Conservation (phyloP, 768 basidiomycete species). For the Termitomyces sp. region DNA sequence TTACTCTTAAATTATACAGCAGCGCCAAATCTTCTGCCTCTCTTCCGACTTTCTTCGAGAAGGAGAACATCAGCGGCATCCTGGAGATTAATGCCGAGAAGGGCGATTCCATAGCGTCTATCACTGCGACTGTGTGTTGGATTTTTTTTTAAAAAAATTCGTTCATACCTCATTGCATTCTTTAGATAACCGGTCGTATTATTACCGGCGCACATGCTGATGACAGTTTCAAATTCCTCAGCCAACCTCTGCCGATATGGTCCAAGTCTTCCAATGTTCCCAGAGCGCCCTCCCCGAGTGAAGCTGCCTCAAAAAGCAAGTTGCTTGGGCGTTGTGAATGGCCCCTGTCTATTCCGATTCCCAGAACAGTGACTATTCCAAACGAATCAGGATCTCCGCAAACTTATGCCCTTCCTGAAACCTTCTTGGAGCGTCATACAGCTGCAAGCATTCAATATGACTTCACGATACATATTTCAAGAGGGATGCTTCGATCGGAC, state of each 20-base stretch:
- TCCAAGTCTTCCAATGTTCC: slow-evolving; percentile 38
- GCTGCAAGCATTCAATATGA: slow-evolving; percentile 50
- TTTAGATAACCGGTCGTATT: slow-evolving; percentile 47
- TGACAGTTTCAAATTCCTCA: slow-evolving; percentile 43
- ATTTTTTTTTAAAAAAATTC: not conserved
- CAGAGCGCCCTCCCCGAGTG: slow-evolving; percentile 38
- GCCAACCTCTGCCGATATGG: slow-evolving; percentile 43
- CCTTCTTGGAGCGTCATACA: slow-evolving; percentile 48
- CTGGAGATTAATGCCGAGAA: slow-evolving; percentile 45
- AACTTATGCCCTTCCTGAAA: slow-evolving; percentile 44
- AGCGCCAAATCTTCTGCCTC: slow-evolving; percentile 51
- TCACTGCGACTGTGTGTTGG: slow-evolving; percentile 36
- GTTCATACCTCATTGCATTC: not conserved
- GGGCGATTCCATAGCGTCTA: slow-evolving; percentile 49
- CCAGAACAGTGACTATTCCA: slow-evolving; percentile 37
- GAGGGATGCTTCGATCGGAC: slow-evolving; percentile 46
- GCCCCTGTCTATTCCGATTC: slow-evolving; percentile 45
- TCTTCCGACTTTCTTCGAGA: slow-evolving; percentile 51
- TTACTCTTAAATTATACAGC: slow-evolving; percentile 43
- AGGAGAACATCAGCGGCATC: slow-evolving; percentile 46
- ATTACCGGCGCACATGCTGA: slow-evolving; percentile 43
- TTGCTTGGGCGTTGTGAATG: slow-evolving; percentile 44
- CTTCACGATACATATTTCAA: slow-evolving; percentile 39
- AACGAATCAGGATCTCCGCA: slow-evolving; percentile 33
- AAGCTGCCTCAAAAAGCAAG: slow-evolving; percentile 37